Conservation (phyloP, 176 grass and related monocot species). For the Hordeum vulgare region MorexV3_pseudomolecules_assembly NC_058521.1:607756668-607757167, state of each 20-base stretch:
- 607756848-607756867: neutral
- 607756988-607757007: neutral
- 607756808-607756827: neutral
- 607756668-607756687: neutral
- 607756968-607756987: neutral
- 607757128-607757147: too few relatives aligned
- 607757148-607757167: too few relatives aligned
- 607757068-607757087: slow-evolving; percentile 7
- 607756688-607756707: neutral
- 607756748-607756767: slow-evolving; percentile 92
- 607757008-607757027: neutral
- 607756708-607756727: slow-evolving; percentile 65
- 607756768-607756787: slow-evolving; percentile 42
- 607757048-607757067: neutral
- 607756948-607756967: neutral
- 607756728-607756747: slow-evolving; percentile 90
- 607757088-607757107: neutral
- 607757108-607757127: neutral
- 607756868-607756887: slow-evolving; percentile 64
- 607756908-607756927: slow-evolving; percentile 77
- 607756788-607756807: neutral
- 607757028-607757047: neutral
- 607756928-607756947: neutral
- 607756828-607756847: neutral
- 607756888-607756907: slow-evolving; percentile 85